Conservation (phyloP, 305 asterid species). For the Solanum hybrid region DNA sequence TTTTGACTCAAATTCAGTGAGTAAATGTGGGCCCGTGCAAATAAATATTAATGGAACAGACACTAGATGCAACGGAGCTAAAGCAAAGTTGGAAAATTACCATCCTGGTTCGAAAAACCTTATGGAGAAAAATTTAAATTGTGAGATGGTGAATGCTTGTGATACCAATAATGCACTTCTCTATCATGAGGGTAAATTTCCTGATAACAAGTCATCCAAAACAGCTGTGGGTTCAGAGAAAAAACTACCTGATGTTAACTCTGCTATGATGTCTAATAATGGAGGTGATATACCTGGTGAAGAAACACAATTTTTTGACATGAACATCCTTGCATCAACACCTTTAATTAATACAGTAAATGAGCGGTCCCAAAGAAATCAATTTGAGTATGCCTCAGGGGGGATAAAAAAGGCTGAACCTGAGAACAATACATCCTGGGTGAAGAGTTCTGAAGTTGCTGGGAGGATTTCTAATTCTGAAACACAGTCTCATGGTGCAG, state of each 20-base stretch:
- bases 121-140: constrained; percentile 16
- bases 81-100: constrained; percentile 10
- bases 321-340: constrained; percentile 25
- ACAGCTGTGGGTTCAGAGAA: constrained; percentile 14
- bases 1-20: constrained; percentile 22
- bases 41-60: constrained; percentile 7
- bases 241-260: constrained; percentile 23
- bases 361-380: constrained; percentile 22
- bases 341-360: constrained; percentile 18
- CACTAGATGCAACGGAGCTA: not conserved
- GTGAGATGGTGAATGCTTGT: constrained; percentile 17
- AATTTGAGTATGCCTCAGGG: constrained; percentile 13
- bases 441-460: constrained; percentile 25
- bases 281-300: constrained; percentile 20
- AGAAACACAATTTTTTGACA: constrained; percentile 21
- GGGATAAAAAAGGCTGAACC: constrained; percentile 17
- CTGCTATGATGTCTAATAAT: constrained; percentile 17
- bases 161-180: constrained; percentile 7
- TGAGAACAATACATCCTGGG: constrained; percentile 20
- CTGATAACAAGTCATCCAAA: constrained; percentile 14
- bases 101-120: constrained; percentile 17
- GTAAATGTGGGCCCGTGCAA: constrained; percentile 7
- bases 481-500: constrained; percentile 25
- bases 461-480: constrained; percentile 22
- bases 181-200: constrained; percentile 9